Percentiles rank a stretch among this genome's conserved stretches.
phyloP scores from a whole-genome alignment of 2,329 filamentous ascomycete genomes.

The Calonectria naviculata region DNA sequence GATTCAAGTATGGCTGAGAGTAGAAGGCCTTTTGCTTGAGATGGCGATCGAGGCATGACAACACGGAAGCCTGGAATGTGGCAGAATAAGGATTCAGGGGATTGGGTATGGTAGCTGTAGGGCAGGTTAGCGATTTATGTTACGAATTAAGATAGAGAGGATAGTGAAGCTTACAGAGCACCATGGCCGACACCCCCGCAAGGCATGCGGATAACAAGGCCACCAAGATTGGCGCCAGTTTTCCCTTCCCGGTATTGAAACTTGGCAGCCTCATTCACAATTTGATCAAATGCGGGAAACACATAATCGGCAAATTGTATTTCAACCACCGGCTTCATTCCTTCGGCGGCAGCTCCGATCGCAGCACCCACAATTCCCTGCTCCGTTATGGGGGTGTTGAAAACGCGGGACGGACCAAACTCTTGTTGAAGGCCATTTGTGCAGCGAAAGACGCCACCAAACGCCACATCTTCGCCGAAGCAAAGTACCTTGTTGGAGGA shows the following conservation, averaged over 20 bases:
- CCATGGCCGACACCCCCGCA: slow-evolving; percentile 90
- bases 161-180: slow-evolving; percentile 60
- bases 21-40: slow-evolving; percentile 88
- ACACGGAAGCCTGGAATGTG: slow-evolving; percentile 87
- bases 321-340: slow-evolving; percentile 91
- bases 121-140: background rate
- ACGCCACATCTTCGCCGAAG: slow-evolving; percentile 96
- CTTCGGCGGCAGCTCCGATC: slow-evolving; percentile 87
- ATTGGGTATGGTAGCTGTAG: slow-evolving; percentile 81
- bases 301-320: slow-evolving; percentile 96
- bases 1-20: slow-evolving; percentile 74
- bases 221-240: slow-evolving; percentile 72
- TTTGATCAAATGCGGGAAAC: slow-evolving; percentile 90
- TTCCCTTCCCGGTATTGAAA: slow-evolving; percentile 78
- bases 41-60: slow-evolving; percentile 85
- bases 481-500: slow-evolving; percentile 90
- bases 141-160: background rate
- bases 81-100: slow-evolving; percentile 87
- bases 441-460: slow-evolving; percentile 94
- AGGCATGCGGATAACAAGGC: slow-evolving; percentile 88
- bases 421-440: slow-evolving; percentile 85
- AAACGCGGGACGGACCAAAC: slow-evolving; percentile 87
- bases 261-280: slow-evolving; percentile 92
- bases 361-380: slow-evolving; percentile 94
- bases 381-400: slow-evolving; percentile 93